Conservation (phyloP, 1,284 basidiomycete genomes). For the Tylopilus microsporus region DNA sequence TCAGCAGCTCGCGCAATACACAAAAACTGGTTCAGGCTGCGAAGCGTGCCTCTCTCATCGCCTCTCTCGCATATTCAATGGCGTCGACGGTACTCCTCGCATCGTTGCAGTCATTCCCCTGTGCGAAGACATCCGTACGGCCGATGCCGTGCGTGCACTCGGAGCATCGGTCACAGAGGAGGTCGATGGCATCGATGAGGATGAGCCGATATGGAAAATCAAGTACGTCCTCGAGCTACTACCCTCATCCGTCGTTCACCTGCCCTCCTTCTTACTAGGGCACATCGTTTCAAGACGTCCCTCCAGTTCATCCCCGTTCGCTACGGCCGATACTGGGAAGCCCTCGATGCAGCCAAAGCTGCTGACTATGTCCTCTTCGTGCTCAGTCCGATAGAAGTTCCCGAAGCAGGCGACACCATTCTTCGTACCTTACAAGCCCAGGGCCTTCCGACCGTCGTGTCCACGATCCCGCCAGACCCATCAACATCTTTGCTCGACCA, state of each 20-base stretch:
- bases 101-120: conserved; percentile 79
- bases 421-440: conserved; percentile 85
- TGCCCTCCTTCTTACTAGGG: conserved; percentile 46
- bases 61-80: conserved; percentile 70
- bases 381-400: conserved; percentile 83
- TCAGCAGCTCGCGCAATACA: conserved; percentile 56
- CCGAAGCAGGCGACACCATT: conserved; percentile 83
- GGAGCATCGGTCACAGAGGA: conserved; percentile 61
- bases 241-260: background rate
- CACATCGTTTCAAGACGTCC: conserved; percentile 83
- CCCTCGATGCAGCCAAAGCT: conserved; percentile 82
- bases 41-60: conserved; percentile 67
- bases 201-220: conserved; percentile 53
- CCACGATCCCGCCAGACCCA: conserved; percentile 49
- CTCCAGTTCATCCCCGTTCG: conserved; percentile 80
- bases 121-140: conserved; percentile 57
- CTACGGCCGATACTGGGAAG: conserved; percentile 67
- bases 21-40: conserved; percentile 72
- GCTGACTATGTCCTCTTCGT: conserved; percentile 90
- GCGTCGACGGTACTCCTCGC: conserved; percentile 73
- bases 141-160: conserved; percentile 54
- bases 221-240: conserved; percentile 42
- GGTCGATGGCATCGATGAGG: conserved; percentile 20
- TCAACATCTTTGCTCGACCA: conserved; percentile 44
- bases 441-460: conserved; percentile 71